Evolutionary conservation across 805 yeast genomes (phyloP).

Genomic region (Ogataea angusta): DNA sequence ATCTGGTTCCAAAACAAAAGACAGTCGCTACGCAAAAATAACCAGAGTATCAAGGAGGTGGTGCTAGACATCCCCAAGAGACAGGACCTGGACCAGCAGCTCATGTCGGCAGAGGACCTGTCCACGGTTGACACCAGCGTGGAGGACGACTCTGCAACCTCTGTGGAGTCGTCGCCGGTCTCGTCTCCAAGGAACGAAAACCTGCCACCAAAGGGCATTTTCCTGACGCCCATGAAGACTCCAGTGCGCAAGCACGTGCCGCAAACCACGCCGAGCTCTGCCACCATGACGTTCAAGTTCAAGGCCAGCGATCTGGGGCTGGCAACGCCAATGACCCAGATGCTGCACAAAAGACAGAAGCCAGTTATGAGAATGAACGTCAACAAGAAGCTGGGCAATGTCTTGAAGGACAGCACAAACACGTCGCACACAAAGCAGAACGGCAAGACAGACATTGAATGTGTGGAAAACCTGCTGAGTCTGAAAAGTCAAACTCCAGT

Average conservation of each 20-base stretch:
- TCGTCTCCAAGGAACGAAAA: constrained; percentile 10
- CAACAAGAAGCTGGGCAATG: constrained; percentile 15
- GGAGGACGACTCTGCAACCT: constrained; percentile 8
- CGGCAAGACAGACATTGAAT: constrained; percentile 27
- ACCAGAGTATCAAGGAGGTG: constrained; percentile 30
- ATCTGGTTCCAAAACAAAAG: constrained; percentile 98
- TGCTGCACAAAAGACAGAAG: constrained; percentile 28
- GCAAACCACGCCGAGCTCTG: constrained; percentile 9
- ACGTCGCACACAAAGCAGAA: constrained; percentile 8
- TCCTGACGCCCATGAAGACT: constrained; percentile 23
- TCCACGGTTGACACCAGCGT: constrained; percentile 4
- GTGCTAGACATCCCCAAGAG: constrained; percentile 26
- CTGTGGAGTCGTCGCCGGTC: constrained; percentile 15
- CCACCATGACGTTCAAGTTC: constrained; percentile 36
- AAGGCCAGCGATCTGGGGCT: constrained; percentile 33
- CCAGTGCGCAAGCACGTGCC: constrained; percentile 9
- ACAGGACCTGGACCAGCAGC: constrained; percentile 27
- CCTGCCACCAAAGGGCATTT: constrained; percentile 27
- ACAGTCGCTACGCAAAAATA: constrained; percentile 64
- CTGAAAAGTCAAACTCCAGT: constrained; percentile 24
- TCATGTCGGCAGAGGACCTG: constrained; percentile 16
- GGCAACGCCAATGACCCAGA: constrained; percentile 26
- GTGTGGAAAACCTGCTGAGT: constrained; percentile 40
- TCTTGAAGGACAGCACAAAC: constrained; percentile 26
- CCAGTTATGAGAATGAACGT: constrained; percentile 29